Evolutionary conservation across 768 basidiomycete genomes (phyloP), one percentile per base, ranked within the genome.

Genomic region (Russula dissimulans): DNA sequence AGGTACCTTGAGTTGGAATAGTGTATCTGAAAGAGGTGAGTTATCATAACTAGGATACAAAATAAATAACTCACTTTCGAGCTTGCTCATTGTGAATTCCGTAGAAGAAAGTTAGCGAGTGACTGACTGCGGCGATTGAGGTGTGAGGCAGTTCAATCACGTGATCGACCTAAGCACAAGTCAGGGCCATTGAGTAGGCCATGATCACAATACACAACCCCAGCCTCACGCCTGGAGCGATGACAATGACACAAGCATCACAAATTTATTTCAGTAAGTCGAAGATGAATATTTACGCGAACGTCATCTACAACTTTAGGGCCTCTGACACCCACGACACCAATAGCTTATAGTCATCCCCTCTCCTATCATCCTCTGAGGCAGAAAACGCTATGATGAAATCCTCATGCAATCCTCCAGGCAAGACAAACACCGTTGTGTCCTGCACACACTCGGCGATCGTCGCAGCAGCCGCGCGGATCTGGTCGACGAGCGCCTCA

Each of bases 1-100:
- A 5, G n/a, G 15, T 61, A 94, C 95, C 83, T 99, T 99, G 68
- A 99, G 88, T 75, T 97, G 92, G 70, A 99, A 99, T n/a, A 98
- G 80, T 34, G 91, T 94, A 76, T 98, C 95, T 99, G 71, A 5
- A 66, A 45, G 59, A 63, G 41, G 60, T 80, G 57, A 79, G 76
- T 18, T 57, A 32, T 52, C 60, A 10, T 6, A 12, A 2, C 7
- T 4, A 9, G n/a, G 5, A 43, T 51, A 18, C 12, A 38, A 31
- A 32, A 29, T 0, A 2, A 10, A 46, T 10, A 17, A 74, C 93
- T 79, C 69, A 92, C 94, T 95, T 75, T 97, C 93, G 66, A 97
- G 83, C 72, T 83, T 86, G 76, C 85, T 89, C 87, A 87, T 90
- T 69, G 48, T 68, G 47, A n/a, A 22, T n/a, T 26, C 26, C 22